Base-by-base conservation (phyloP, 495 filamentous ascomycete species). In the Penicillium macrosclerotiorum region DNA sequence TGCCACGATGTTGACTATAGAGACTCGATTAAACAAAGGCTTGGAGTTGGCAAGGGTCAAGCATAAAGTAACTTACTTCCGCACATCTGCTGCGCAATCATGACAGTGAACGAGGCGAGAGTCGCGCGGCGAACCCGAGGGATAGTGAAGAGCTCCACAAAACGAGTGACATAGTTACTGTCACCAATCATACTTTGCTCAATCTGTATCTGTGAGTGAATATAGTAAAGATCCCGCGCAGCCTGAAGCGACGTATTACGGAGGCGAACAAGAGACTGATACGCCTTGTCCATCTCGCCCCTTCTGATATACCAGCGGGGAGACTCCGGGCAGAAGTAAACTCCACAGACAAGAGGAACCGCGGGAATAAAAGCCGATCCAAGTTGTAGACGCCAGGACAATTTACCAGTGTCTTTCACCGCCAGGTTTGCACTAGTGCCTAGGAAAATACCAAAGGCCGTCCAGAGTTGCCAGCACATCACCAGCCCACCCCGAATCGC, bases 1-100 rank as follows among this genome's bases (percentile, higher is more conserved):
- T 11, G 89, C 83, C 31, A 91, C 86, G 62, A 92, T 86, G 66
- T 62, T 62, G 25, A 62, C 62, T 66, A 31, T 2, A 14, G 11
- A 4, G 14, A 12, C 37, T 26, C n/a, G 8, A 29, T 30, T 43
- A 45, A 44, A 17, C 18, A 24, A 11, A 14, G 30, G 6, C 18
- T 45, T n/a, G 26, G n/a, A 18, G n/a, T 16, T 38, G 1, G 13
- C 13, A 18, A 1, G 20, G 29, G 11, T n/a, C 20, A 2, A 16
- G 11, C 14, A n/a, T 31, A n/a, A n/a, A n/a, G n/a, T 8, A n/a
- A 49, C 52, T 63, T 69, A 59, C 70, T 87, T 49, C 87, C 88
- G 60, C 88, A 93, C 83, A 94, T 88, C 67, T 95, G 89, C 70
- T 93, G 86, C 7, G 80, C 82, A 52, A 88, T 75, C 80, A 88